Base-by-base conservation (phyloP, 495 filamentous ascomycete genomes). In the Aspergillus avenaceus region DNA sequence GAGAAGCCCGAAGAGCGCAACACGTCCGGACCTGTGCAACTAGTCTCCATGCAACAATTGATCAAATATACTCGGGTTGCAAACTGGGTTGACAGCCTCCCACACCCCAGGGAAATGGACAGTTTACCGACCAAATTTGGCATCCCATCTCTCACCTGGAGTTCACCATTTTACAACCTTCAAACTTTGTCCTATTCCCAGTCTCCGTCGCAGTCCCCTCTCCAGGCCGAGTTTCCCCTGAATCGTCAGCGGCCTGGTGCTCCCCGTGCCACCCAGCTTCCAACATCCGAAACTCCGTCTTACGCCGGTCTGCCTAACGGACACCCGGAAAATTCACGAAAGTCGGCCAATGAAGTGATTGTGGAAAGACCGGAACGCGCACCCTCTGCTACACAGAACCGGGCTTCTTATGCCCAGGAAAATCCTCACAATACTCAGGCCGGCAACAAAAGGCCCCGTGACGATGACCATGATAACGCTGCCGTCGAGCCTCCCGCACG, bases 11-110 rank as follows among this genome's bases (percentile, higher is more conserved):
- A 53, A 22, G 36, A 45, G 19, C 13, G n/a, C 49, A 9, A 26
- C 50, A 18, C 40, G 44, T 28, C 37, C 5, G 31, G n/a, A n/a
- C n/a, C n/a, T n/a, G n/a, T n/a, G n/a, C n/a, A n/a, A n/a, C n/a
- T n/a, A n/a, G 43, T 46, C 13, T 18, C 25, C 7, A 32, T 28
- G 18, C 31, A 9, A 28, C 49, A 50, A 14, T 36, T 26, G 13
- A 46, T 25, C 19, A 62, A 51, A 13, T 41, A 56, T 3, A 38
- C 59, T n/a, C 53, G 60, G 28, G 55, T 62, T 23, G 43, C 46
- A 14, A 47, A 54, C 45, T 62, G 60, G 60, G 48, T 62, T 1
- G 50, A 44, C 22, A 54, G 50, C 36, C 48, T 59, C n/a, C 60
- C 60, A n/a, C 45, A 41, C 13, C 43, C 51, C 21, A 54, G 46